Conservation (phyloP, 108 stramenopile species). For the Skeletonema tropicum region DNA sequence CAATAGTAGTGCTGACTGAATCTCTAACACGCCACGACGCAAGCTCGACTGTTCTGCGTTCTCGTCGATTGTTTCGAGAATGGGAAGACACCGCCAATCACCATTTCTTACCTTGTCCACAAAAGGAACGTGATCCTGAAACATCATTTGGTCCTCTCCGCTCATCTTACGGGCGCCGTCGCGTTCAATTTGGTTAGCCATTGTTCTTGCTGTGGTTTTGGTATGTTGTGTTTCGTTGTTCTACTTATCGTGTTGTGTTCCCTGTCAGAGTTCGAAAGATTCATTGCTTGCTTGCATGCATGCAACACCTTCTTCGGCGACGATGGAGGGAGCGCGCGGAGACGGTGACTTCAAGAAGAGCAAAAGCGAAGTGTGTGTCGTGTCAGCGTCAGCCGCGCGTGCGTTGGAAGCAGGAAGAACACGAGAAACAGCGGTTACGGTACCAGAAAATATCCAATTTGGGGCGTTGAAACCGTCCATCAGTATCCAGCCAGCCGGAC, state of each 20-base stretch:
- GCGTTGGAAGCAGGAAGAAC: no score
- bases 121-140: slow-evolving; percentile 30
- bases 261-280: not conserved
- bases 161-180: slow-evolving; percentile 34
- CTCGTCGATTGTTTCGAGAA: not conserved
- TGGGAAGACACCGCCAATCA: not conserved
- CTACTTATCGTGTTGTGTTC: not conserved
- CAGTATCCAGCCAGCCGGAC: no score
- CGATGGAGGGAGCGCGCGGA: no score
- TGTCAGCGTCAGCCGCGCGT: no score
- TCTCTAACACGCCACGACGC: not conserved
- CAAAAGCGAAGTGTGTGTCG: no score
- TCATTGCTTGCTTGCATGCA: no score
- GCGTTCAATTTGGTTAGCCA: not conserved
- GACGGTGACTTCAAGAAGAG: not conserved
- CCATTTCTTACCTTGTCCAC: slow-evolving; percentile 29
- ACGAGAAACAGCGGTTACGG: no score
- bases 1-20: not conserved
- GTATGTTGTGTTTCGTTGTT: not conserved
- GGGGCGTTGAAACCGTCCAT: no score
- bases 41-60: not conserved
- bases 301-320: no score
- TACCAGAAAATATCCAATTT: no score
- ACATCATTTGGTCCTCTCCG: slow-evolving; percentile 52
- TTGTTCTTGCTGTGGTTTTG: not conserved